Base-by-base conservation (phyloP, 768 basidiomycete species). In the Collybia nuda region DNA sequence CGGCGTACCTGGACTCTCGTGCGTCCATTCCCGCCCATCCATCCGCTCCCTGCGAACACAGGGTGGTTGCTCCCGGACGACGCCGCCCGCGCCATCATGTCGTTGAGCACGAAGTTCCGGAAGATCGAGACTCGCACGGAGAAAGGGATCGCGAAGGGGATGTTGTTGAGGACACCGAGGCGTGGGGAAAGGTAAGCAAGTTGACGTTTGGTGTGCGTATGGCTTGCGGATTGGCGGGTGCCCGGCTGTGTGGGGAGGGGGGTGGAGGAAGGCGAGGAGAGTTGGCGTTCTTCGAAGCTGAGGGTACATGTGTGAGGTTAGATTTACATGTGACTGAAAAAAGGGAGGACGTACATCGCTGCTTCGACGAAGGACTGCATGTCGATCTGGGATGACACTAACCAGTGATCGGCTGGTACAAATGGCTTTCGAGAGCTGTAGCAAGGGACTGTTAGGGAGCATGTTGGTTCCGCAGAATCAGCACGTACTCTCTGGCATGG, bases 141-240 rank as follows among this genome's bases (percentile, higher is more conserved):
- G 69, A 98, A 98, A 0, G 96, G 95, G 49, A 98, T 88, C 5
- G 93, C 84, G 69, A 97, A 97, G 0, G 95, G 96, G 50, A 98
- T 90, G 67, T 98, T 95, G 72, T 98, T 91, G 47, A 98, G 80
- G 22, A 98, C 79, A 2, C 91, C 92, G 2, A 98, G 77, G 6
- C 93, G 84, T 0, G 95, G 96, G 2, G 88, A 87, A 45, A 98
- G 71, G 50, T 82, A 76, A 0, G 88, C 82, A 38, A 88, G 67
- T 56, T 90, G 85, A 5, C 90, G 86, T 58, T 86, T 88, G 12
- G 82, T 77, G 43, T 52, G 48, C 2, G 46, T 18, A 1, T 42
- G 47, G 15, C 14, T 23, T 3, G 28, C 23, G 26, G 80, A 69
- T 29, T 59, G 52, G 39, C 65, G 61, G 3, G 23, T 5, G 17